A percentile compares a stretch with the other conserved stretches of the same genome.
Evolutionary conservation across 83 land plant genomes (phyloP).

Genomic region (Diphasiastrum complanatum): DNA sequence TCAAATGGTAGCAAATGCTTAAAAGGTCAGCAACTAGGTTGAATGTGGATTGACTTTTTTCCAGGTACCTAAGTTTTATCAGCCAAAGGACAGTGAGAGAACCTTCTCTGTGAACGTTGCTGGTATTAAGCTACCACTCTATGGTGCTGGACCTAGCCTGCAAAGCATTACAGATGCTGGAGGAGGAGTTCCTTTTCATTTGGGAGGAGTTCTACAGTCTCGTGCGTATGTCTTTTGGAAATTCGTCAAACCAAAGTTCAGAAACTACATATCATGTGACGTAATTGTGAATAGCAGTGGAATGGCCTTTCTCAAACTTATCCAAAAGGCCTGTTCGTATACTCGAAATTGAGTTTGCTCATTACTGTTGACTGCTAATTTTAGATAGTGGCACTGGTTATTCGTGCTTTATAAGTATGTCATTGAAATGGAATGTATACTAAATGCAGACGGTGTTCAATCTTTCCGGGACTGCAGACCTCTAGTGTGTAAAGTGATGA

Average conservation of each 20-base stretch:
- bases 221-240: conserved; percentile 5
- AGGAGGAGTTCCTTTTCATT: background rate
- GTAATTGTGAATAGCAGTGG: background rate
- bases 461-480: too few relatives aligned
- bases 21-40: too few relatives aligned
- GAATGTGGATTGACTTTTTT: too few relatives aligned
- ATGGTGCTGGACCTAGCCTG: conserved; percentile 10
- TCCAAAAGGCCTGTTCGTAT: background rate
- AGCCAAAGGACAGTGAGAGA: background rate
- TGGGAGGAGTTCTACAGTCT: conserved; percentile 4
- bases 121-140: conserved; percentile 11
- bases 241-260: conserved; percentile 4
- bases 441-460: too few relatives aligned
- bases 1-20: too few relatives aligned
- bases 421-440: too few relatives aligned
- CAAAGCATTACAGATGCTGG: conserved; percentile 1
- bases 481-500: too few relatives aligned
- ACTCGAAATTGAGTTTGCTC: too few relatives aligned
- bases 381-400: too few relatives aligned
- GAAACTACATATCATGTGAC: background rate
- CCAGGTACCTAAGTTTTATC: conserved; percentile 15
- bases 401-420: too few relatives aligned
- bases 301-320: background rate
- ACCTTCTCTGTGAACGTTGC: conserved; percentile 11
- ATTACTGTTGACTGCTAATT: too few relatives aligned